Conservation (phyloP, 352 stramenopile genomes). For the Thalassiosira hispida region DNA sequence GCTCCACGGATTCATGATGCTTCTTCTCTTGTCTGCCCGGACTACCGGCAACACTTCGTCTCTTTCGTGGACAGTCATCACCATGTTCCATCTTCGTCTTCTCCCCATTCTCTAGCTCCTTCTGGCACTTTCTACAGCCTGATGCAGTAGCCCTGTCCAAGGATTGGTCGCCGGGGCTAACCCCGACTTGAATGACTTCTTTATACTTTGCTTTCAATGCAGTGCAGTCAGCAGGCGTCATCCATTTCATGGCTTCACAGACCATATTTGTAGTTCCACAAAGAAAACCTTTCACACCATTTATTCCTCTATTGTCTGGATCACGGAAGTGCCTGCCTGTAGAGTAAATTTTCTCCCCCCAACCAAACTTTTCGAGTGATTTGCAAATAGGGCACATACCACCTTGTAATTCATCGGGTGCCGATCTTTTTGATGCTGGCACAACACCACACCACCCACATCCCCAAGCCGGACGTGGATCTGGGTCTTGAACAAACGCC, state of each 20-base stretch:
- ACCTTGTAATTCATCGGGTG: neutral
- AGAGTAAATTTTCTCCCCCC: slow-evolving; percentile 6
- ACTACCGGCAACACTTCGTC: neutral
- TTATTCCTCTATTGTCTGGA: neutral
- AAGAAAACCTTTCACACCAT: slow-evolving; percentile 1
- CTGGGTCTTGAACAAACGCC: neutral
- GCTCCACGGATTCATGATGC: too few species aligned
- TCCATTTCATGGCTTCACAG: neutral
- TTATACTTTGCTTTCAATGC: neutral
- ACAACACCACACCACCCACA: slow-evolving; percentile 18
- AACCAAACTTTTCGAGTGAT: neutral
- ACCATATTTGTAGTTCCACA: neutral
- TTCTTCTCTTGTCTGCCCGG: too few species aligned
- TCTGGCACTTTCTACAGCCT: neutral
- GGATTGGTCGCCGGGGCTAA: too few species aligned
- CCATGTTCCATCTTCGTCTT: neutral
- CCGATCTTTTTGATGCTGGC: neutral
- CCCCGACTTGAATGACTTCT: too few species aligned
- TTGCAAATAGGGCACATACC: slow-evolving; percentile 2
- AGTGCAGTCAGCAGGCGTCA: neutral
- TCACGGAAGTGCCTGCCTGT: neutral
- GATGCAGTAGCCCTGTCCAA: neutral
- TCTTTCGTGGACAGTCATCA: neutral
- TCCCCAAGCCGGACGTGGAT: slow-evolving; percentile 6
- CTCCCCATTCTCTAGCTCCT: neutral